These are phyloP conservation scores for Hyaloperonospora brassicae DNA, from an alignment of 352 stramenopile species.

Conservation along the genomic window DNA sequence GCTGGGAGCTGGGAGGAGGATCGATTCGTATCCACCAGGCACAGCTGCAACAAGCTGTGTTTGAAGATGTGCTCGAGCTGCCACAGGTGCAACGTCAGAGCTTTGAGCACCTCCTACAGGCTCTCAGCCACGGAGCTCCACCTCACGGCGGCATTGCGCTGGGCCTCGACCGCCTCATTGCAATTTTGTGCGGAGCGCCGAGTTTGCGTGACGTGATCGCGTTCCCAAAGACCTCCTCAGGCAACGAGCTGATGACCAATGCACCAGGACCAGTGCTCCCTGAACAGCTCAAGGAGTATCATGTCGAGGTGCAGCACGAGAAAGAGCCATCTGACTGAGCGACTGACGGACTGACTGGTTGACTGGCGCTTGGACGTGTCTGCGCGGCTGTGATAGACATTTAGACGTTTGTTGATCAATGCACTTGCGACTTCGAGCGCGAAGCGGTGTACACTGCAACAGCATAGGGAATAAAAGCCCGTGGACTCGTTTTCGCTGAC, in stretches of 20 bases:
- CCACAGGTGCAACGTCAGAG: slow-evolving; percentile 56
- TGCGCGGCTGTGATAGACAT: too few species aligned
- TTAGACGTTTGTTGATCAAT: too few species aligned
- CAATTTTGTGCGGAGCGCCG: slow-evolving; percentile 68
- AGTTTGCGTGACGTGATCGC: slow-evolving; percentile 86
- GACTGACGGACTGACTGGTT: background rate
- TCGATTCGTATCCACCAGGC: slow-evolving; percentile 81
- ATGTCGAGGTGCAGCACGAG: slow-evolving; percentile 51
- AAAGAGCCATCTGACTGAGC: slow-evolving; percentile 10
- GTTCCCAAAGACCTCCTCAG: slow-evolving; percentile 86
- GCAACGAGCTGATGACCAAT: slow-evolving; percentile 84
- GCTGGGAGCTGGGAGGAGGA: slow-evolving; percentile 79
- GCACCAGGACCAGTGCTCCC: slow-evolving; percentile 55
- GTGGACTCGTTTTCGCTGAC: too few species aligned
- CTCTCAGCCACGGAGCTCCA: slow-evolving; percentile 65
- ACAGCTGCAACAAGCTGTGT: slow-evolving; percentile 63
- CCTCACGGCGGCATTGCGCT: slow-evolving; percentile 82
- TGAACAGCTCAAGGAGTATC: slow-evolving; percentile 70
- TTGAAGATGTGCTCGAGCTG: slow-evolving; percentile 71
- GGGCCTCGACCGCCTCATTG: slow-evolving; percentile 77
- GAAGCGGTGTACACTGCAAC: too few species aligned
- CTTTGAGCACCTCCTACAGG: slow-evolving; percentile 80
- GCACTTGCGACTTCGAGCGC: too few species aligned
- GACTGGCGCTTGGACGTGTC: background rate
- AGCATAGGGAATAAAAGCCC: too few species aligned